Percentiles rank a stretch among this genome's conserved stretches.
Conservation (phyloP, 139 green algal species). For the Picochlorum sp. region DNA sequence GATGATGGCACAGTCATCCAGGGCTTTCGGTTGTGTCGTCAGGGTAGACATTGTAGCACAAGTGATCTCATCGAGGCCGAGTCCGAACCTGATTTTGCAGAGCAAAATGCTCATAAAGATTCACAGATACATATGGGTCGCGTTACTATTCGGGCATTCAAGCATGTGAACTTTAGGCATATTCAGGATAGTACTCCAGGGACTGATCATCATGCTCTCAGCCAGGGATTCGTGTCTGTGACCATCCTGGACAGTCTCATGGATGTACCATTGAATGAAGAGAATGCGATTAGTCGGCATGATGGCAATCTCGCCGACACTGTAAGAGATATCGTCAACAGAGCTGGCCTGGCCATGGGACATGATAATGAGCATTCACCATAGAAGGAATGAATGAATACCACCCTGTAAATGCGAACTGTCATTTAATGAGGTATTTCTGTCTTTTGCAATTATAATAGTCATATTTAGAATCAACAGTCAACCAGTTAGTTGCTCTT, state of each 20-base stretch:
- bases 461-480: too few relatives aligned
- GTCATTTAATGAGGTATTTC: too few relatives aligned
- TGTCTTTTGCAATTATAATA: too few relatives aligned
- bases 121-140: slow-evolving; percentile 7
- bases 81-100: slow-evolving; percentile 15
- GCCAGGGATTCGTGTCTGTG: slow-evolving; percentile 48
- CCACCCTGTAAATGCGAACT: too few relatives aligned
- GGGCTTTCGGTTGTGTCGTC: slow-evolving; percentile 15
- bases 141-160: slow-evolving; percentile 23
- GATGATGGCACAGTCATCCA: neutral
- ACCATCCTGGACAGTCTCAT: slow-evolving; percentile 42
- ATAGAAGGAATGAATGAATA: too few relatives aligned
- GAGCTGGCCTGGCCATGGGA: neutral
- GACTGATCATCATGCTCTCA: slow-evolving; percentile 51
- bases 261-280: slow-evolving; percentile 8
- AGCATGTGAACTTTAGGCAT: slow-evolving; percentile 6
- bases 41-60: slow-evolving; percentile 42
- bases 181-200: slow-evolving; percentile 38
- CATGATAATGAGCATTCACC: too few relatives aligned
- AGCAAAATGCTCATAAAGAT: slow-evolving; percentile 1
- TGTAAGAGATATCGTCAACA: neutral
- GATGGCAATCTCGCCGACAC: neutral
- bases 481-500: too few relatives aligned
- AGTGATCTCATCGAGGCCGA: slow-evolving; percentile 34
- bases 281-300: neutral